These are phyloP conservation scores for Symbiodinium natans DNA, from an alignment of 73 alveolate species.

Conservation along the genomic window DNA sequence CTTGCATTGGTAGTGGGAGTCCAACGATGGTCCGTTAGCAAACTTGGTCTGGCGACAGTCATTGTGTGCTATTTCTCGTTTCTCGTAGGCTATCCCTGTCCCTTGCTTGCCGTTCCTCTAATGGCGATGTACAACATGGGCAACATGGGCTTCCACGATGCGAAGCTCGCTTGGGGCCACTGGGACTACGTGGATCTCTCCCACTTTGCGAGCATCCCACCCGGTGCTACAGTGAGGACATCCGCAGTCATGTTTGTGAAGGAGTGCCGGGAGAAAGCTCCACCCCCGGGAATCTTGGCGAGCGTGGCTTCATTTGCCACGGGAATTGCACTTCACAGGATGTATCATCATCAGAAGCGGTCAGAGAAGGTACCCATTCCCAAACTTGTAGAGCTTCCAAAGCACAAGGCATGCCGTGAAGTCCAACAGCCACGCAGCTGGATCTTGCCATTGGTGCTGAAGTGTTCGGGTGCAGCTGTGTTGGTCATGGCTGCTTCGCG, in stretches of 20 bases:
- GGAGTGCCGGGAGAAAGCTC: constrained; percentile 31
- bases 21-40: neutral
- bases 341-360: neutral
- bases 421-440: neutral
- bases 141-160: constrained; percentile 32
- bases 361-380: neutral
- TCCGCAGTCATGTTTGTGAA: constrained; percentile 27
- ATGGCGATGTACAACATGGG: neutral
- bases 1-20: too few relatives aligned
- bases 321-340: constrained; percentile 84
- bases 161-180: constrained; percentile 48
- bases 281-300: constrained; percentile 6
- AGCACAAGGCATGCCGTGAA: neutral
- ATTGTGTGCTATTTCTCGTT: too few relatives aligned
- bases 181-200: constrained; percentile 75
- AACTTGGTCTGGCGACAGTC: too few relatives aligned
- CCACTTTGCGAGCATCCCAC: constrained; percentile 1
- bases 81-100: too few relatives aligned
- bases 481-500: neutral
- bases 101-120: too few relatives aligned
- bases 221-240: constrained; percentile 21
- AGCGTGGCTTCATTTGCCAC: constrained; percentile 78
- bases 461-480: constrained; percentile 4
- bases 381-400: neutral
- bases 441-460: neutral